Conservation (phyloP, 495 filamentous ascomycete genomes). For the Choiromyces venosus region DNA sequence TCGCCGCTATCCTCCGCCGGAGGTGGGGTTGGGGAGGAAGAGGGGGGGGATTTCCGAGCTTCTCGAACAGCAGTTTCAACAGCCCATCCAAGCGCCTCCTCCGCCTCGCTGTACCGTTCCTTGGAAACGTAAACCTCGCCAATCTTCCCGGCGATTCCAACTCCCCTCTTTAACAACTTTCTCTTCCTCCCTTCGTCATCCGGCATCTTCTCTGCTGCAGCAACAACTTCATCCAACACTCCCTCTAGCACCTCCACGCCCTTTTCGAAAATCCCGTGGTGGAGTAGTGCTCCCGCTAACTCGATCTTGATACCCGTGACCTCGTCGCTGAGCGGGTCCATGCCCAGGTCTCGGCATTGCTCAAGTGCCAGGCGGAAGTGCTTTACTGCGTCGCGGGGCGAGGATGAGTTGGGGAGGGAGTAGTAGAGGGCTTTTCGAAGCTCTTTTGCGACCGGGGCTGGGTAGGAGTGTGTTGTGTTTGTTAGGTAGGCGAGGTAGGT, state of each 20-base stretch:
- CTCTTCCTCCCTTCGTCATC: constrained; percentile 51
- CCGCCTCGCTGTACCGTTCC: constrained; percentile 58
- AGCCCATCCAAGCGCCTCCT: constrained; percentile 69
- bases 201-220: constrained; percentile 47
- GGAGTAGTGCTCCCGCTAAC: constrained; percentile 70
- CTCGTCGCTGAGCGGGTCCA: constrained; percentile 86
- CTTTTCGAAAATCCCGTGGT: constrained; percentile 57
- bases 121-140: constrained; percentile 68
- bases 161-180: constrained; percentile 63
- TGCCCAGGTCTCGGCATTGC: constrained; percentile 60
- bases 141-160: constrained; percentile 72
- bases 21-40: not conserved
- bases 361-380: constrained; percentile 73
- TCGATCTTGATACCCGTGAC: constrained; percentile 83
- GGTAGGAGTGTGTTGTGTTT: constrained; percentile 65
- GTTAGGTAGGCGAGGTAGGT: constrained; percentile 27
- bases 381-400: constrained; percentile 63
- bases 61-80: constrained; percentile 77
- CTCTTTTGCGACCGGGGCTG: constrained; percentile 67
- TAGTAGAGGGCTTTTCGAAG: constrained; percentile 85
- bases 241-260: constrained; percentile 71
- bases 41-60: not conserved
- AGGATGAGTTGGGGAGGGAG: constrained; percentile 60
- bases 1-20: constrained; percentile 56
- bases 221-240: constrained; percentile 51